Conservation (phyloP, 2,329 filamentous ascomycete species). For the Eurotiales sp. region DNA sequence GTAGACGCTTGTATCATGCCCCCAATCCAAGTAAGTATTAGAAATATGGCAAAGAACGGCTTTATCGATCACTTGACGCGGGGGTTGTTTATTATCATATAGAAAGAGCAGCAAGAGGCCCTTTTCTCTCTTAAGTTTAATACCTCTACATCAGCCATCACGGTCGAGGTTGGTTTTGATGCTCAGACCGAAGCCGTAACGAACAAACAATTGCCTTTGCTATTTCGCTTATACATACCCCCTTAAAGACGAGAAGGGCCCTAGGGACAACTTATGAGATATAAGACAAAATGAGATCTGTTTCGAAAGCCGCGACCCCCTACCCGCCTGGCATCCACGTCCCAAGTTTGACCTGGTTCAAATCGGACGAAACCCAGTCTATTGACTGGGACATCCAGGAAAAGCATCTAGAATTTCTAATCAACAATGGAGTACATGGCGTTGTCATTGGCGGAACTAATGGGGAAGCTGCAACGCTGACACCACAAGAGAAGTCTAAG, state of each 20-base stretch:
- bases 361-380: slow-evolving; percentile 45
- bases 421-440: slow-evolving; percentile 52
- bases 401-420: slow-evolving; percentile 53
- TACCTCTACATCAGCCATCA: background rate
- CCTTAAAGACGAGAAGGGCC: too few relatives aligned
- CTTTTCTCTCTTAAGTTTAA: background rate
- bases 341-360: slow-evolving; percentile 56
- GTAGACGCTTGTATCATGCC: background rate
- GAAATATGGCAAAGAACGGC: background rate
- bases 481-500: slow-evolving; percentile 36
- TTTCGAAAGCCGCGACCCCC: background rate
- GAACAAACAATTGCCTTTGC: too few relatives aligned
- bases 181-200: too few relatives aligned
- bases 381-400: slow-evolving; percentile 56
- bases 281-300: slow-evolving; percentile 6
- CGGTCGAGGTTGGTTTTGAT: background rate
- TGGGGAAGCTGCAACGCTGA: slow-evolving; percentile 43
- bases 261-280: background rate
- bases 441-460: slow-evolving; percentile 45
- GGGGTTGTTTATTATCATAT: background rate
- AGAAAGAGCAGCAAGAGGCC: background rate
- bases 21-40: too few relatives aligned
- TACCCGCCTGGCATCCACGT: slow-evolving; percentile 53
- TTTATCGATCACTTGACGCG: background rate
- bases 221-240: too few relatives aligned